phyloP scores from a whole-genome alignment of 495 filamentous ascomycete genomes.

The Penicillium dipodomyicola region DNA sequence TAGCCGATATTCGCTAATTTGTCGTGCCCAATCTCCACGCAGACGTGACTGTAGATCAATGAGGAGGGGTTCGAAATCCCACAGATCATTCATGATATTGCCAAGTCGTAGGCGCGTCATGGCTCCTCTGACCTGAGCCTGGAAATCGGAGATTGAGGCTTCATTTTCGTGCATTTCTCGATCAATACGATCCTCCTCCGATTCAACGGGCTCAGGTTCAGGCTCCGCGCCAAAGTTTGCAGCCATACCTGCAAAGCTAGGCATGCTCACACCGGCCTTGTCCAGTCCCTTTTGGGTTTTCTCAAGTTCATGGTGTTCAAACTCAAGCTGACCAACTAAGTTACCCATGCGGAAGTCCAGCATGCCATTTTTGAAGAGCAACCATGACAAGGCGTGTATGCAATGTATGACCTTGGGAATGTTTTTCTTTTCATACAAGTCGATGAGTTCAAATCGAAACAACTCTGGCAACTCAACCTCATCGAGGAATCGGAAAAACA shows the following conservation, averaged over 20 bases:
- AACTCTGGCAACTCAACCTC: constrained; percentile 94
- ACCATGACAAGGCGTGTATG: constrained; percentile 94
- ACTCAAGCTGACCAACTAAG: constrained; percentile 92
- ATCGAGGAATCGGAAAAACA: constrained; percentile 89
- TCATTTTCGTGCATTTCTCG: constrained; percentile 79
- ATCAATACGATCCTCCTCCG: constrained; percentile 85
- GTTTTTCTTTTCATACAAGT: constrained; percentile 99
- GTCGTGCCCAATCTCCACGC: constrained; percentile 73
- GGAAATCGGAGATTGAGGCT: constrained; percentile 68
- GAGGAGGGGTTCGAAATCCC: constrained; percentile 78
- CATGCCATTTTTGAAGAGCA: constrained; percentile 90
- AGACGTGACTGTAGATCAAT: constrained; percentile 80
- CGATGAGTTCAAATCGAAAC: constrained; percentile 97
- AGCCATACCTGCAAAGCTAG: constrained; percentile 95
- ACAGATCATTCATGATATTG: constrained; percentile 80
- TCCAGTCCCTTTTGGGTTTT: constrained; percentile 95
- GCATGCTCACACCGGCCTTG: constrained; percentile 91
- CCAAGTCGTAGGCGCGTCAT: constrained; percentile 75
- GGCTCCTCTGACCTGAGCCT: constrained; percentile 83
- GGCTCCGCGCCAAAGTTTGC: constrained; percentile 89
- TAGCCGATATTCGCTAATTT: constrained; percentile 74
- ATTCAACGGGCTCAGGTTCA: constrained; percentile 69
- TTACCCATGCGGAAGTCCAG: constrained; percentile 98
- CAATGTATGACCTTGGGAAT: constrained; percentile 99
- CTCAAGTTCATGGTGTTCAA: constrained; percentile 96